Evolutionary conservation across 805 yeast species (phyloP).

Genomic region (Blastobotrys terrestris): DNA sequence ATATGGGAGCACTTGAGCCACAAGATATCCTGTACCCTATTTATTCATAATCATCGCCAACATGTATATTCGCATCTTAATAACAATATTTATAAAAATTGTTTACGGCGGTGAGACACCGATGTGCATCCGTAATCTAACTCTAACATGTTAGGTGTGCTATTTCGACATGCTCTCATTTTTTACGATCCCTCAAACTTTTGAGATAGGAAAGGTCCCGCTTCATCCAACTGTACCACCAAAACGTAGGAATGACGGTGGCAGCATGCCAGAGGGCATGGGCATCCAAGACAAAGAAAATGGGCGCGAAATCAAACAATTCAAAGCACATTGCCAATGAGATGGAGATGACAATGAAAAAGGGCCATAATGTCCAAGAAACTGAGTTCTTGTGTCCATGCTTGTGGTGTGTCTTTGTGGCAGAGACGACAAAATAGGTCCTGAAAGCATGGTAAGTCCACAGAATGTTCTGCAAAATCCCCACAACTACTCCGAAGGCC

Average conservation of each 20-base stretch:
- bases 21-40: no score
- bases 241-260: constrained; percentile 74
- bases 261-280: constrained; percentile 92
- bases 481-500: constrained; percentile 79
- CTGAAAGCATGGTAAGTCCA: constrained; percentile 37
- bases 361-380: constrained; percentile 46
- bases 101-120: no score
- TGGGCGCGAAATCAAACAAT: constrained; percentile 79
- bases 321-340: constrained; percentile 81
- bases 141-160: no score
- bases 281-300: constrained; percentile 69
- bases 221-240: constrained; percentile 55
- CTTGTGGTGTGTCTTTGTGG: not conserved
- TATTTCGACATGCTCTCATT: no score
- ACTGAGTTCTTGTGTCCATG: not conserved
- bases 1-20: no score
- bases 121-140: no score
- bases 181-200: constrained; percentile 5
- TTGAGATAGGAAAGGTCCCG: constrained; percentile 24
- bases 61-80: no score
- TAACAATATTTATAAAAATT: no score
- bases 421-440: constrained; percentile 21
- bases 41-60: no score
- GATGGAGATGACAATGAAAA: constrained; percentile 46
- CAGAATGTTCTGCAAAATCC: constrained; percentile 61